phyloP scores from a whole-genome alignment of 805 yeast genomes.

The Candida boleticola region DNA sequence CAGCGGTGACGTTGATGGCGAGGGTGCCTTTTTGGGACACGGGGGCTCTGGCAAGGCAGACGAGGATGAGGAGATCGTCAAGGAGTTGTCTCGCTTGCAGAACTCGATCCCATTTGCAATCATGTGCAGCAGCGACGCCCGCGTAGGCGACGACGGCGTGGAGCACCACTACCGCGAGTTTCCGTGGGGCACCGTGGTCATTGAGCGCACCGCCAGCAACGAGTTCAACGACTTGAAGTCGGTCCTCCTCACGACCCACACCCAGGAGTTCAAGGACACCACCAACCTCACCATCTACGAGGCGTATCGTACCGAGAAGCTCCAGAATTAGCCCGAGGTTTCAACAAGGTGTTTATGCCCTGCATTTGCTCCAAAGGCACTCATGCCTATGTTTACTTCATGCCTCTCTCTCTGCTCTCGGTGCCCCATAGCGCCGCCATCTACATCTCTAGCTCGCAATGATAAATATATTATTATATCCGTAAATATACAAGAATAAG shows the following conservation, averaged over 20 bases:
- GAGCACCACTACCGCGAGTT: constrained; percentile 10
- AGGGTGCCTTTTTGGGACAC: constrained; percentile 31
- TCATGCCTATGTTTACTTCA: too few relatives aligned
- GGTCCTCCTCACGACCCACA: constrained; percentile 22
- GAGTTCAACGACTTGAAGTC: constrained; percentile 19
- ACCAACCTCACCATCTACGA: constrained; percentile 20
- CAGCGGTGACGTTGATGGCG: not conserved
- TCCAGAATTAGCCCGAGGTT: not conserved
- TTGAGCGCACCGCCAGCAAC: constrained; percentile 15
- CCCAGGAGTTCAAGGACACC: constrained; percentile 25
- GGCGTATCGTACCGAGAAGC: constrained; percentile 12
- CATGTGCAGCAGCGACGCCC: constrained; percentile 10
- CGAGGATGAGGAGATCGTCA: not conserved
- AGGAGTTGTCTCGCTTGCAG: constrained; percentile 10
- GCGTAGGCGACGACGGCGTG: constrained; percentile 5
- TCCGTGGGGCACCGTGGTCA: constrained; percentile 18
- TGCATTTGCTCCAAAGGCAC: too few relatives aligned
- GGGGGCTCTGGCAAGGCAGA: not conserved
- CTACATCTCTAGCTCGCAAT: too few relatives aligned
- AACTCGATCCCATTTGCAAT: constrained; percentile 18
- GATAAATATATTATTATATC: too few relatives aligned
- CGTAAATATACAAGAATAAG: too few relatives aligned
- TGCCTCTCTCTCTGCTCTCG: too few relatives aligned
- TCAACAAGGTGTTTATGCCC: not conserved
- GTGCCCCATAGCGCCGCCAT: too few relatives aligned